Evolutionary conservation across 768 basidiomycete genomes (phyloP), one percentile per base, ranked within the genome.

Genomic region (Tubosaeta sp.): DNA sequence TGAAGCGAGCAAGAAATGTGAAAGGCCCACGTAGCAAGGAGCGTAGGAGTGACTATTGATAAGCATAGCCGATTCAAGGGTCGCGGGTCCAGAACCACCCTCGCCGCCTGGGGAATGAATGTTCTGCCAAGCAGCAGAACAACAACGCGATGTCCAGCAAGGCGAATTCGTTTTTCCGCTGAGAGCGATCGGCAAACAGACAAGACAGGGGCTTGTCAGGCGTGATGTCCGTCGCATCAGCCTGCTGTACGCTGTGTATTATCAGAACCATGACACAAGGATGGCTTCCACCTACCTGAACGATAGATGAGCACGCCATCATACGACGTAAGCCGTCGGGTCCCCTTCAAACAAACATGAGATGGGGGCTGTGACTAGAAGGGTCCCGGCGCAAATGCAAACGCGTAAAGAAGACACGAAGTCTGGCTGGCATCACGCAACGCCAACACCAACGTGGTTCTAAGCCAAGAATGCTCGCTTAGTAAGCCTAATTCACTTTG

Each of bases 401-500:
- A 33, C 33, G 22, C 33, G 32, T 10, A 22, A 19, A 45, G 43
- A 19, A 44, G 43, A 32, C 8, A 32, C 17, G 43, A 32, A 32
- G 43, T 27, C 4, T 4, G 19, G 33, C 10, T 34, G 13, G 13
- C 33, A 34, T 34, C 33, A 34, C 33, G 7, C 33, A 34, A 8
- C n/a, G 35, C 33, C 33, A 17, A 19, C n/a, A 17, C 17, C 17
- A 39, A 27, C 27, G 11, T 44, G 27, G 43, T 44, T 31, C 4
- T 22, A 17, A 19, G 43, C 13, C 17, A 32, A 46, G 32, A 17
- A n/a, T 10, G 29, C 6, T 43, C 16, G 58, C 54, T 62, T 63
- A 62, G 49, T 59, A 42, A 63, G 52, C 60, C 6, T 6, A 16
- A 39, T 17, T 10, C 29, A 22, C 34, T 43, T 43, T 32, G 31